Conservation (phyloP, 352 stramenopile genomes). For the Globisporangium apiculatum region DNA sequence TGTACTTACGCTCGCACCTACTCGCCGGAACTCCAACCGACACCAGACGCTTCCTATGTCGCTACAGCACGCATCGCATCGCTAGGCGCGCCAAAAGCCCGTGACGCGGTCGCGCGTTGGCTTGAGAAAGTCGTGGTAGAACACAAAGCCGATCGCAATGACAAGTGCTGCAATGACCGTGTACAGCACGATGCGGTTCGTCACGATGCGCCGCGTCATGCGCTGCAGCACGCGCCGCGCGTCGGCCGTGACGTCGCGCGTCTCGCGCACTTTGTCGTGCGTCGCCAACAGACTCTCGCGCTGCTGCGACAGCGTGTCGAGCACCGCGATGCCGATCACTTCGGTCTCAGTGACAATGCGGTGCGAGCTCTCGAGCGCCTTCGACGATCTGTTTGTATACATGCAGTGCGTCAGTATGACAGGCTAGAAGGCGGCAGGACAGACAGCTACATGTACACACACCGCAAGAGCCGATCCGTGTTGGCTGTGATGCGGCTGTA, state of each 20-base stretch:
- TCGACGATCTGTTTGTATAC: conserved; percentile 35
- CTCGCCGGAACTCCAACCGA: no score
- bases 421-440: neutral
- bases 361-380: conserved; percentile 56
- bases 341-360: conserved; percentile 62
- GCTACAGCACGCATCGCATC: no score
- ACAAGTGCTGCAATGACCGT: conserved; percentile 67
- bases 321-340: conserved; percentile 59
- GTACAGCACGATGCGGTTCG: conserved; percentile 76
- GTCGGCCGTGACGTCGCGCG: conserved; percentile 58
- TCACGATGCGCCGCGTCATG: conserved; percentile 72
- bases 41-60: no score
- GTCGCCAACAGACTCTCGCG: conserved; percentile 59
- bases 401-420: neutral
- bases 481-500: conserved; percentile 64
- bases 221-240: conserved; percentile 59
- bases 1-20: no score
- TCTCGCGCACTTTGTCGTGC: conserved; percentile 73
- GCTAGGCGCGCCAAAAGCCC: no score
- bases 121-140: conserved; percentile 58
- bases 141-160: conserved; percentile 57
- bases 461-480: conserved; percentile 60
- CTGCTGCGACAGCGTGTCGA: conserved; percentile 63
- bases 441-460: neutral
- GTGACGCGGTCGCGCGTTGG: no score